Evolutionary conservation across 2,329 filamentous ascomycete species (phyloP), one percentile per base, ranked within the genome.

Genomic region (Hymenoscyphus scutula): DNA sequence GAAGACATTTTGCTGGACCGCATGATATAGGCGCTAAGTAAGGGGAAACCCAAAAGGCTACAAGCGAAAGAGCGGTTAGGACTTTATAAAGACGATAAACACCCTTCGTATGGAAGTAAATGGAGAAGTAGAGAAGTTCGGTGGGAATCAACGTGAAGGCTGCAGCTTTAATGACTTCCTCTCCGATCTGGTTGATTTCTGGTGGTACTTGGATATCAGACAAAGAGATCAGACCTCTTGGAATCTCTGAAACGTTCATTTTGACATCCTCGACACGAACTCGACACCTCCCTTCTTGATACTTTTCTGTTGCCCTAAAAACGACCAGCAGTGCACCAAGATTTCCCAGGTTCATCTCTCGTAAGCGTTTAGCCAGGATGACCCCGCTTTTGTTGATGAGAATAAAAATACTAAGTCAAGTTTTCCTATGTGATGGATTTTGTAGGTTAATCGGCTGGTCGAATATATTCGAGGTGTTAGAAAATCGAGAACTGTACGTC

Each of bases 21-120:
- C 74, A 76, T 34, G 67, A 64, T 56, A 76, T 66, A 6, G 75
- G 74, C n/a, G 72, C 67, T 7, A 72, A 45, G 45, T 62, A 70
- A 29, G 72, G 68, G 37, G 68, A 64, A 2, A 70, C 25, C 70
- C 69, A 71, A 53, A 74, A 73, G 17, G 68, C 56, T 1, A 56
- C 59, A 19, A 74, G 27, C 2, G 70, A 70, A 6, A 69, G 41
- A 23, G 66, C 60, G 0, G 70, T 70, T 29, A 74, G 48, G 19
- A 54, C 62, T 25, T 68, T 63, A 53, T 73, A 74, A 2, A 67
- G 29, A 19, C 61, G 65, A 29, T 69, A 57, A 8, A 58, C 57
- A 13, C 67, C 65, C 38, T 74, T 74, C 1, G 65, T 32, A 17
- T 68, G 62, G 64, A 71, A 74, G 27, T 74, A 74, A 61, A 75